Conservation (phyloP, 139 green algal species). For the Coelastrella sp. region DNA sequence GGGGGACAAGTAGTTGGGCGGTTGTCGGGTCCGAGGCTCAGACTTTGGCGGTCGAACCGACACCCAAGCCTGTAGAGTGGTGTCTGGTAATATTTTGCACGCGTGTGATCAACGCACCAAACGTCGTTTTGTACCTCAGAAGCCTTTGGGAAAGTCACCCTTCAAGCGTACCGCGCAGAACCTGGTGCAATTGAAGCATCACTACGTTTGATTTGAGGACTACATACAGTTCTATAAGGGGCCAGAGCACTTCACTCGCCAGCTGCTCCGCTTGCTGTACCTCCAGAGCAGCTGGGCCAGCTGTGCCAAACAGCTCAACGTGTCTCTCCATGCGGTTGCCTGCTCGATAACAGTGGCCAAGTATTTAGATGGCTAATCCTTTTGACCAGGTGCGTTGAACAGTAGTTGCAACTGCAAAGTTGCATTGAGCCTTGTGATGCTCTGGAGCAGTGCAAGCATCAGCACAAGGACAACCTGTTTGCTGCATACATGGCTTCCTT, state of each 20-base stretch:
- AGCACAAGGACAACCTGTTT: neutral
- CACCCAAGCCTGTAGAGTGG: neutral
- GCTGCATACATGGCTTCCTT: neutral
- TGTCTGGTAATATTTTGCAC: neutral
- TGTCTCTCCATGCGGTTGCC: neutral
- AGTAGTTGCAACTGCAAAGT: neutral
- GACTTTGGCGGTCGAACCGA: neutral
- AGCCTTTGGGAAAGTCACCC: too few species aligned
- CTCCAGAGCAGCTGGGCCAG: neutral
- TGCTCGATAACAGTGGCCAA: neutral
- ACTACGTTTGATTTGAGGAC: too few species aligned
- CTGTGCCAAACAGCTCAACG: neutral
- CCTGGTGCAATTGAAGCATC: too few species aligned
- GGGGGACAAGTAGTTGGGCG: neutral
- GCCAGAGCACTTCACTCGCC: too few species aligned
- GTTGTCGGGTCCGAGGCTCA: neutral
- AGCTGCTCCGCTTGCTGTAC: too few species aligned
- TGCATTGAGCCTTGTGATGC: too few species aligned
- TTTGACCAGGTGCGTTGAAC: constrained; percentile 21
- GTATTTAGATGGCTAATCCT: constrained; percentile 6
- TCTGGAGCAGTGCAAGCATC: neutral
- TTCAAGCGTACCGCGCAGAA: too few species aligned
- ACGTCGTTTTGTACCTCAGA: too few species aligned
- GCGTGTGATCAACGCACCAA: too few species aligned
- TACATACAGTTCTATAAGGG: too few species aligned